Conservation (phyloP, 768 basidiomycete species). For the Paxillus rubicundulus region DNA sequence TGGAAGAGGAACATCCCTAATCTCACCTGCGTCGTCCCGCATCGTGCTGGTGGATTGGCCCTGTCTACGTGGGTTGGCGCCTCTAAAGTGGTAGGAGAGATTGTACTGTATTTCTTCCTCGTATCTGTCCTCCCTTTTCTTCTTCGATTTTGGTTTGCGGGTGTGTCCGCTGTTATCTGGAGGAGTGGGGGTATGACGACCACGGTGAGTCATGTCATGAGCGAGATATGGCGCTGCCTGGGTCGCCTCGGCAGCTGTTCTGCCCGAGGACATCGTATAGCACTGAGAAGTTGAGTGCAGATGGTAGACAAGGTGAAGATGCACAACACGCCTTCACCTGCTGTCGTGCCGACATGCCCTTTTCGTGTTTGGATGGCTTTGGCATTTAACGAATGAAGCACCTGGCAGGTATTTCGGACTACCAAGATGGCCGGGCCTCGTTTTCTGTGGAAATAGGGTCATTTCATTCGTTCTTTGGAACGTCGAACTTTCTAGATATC, state of each 20-base stretch:
- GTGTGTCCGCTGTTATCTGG: slow-evolving; percentile 50
- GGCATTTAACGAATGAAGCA: slow-evolving; percentile 23
- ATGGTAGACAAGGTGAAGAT: slow-evolving; percentile 38
- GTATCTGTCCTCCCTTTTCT: slow-evolving; percentile 43
- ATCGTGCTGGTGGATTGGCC: slow-evolving; percentile 23
- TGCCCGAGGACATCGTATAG: slow-evolving; percentile 37
- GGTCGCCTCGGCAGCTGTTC: slow-evolving; percentile 29
- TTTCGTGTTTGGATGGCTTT: slow-evolving; percentile 31
- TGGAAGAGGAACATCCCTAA: background rate
- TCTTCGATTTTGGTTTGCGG: slow-evolving; percentile 37
- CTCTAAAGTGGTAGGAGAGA: slow-evolving; percentile 32
- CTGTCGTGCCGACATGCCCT: slow-evolving; percentile 32
- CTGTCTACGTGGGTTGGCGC: slow-evolving; percentile 25
- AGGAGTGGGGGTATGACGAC: slow-evolving; percentile 47
- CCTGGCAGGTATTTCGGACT: slow-evolving; percentile 11
- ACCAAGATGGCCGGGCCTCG: slow-evolving; percentile 20
- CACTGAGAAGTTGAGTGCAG: slow-evolving; percentile 33
- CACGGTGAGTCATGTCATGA: slow-evolving; percentile 53
- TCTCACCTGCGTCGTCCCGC: slow-evolving; percentile 31
- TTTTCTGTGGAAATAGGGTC: slow-evolving; percentile 12
- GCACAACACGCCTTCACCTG: slow-evolving; percentile 38
- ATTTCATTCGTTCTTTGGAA: slow-evolving; percentile 14
- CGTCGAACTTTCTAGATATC: slow-evolving; percentile 7
- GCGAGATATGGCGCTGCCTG: slow-evolving; percentile 54
- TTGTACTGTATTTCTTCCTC: slow-evolving; percentile 44